Conservation (phyloP, 305 asterid species). For the Andrographis paniculata region DNA sequence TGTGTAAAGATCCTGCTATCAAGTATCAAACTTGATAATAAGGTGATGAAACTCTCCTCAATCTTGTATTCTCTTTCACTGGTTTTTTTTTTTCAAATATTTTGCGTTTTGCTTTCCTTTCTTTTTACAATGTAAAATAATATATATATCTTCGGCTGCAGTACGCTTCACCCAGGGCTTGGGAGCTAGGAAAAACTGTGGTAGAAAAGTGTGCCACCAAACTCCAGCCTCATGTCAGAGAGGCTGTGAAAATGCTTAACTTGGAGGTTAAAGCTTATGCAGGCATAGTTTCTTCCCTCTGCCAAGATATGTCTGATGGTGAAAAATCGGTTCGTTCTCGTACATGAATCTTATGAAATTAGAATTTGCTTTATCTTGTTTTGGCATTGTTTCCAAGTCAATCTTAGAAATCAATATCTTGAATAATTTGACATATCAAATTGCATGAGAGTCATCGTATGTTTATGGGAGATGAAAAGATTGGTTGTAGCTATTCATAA, state of each 20-base stretch:
- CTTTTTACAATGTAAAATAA: no score
- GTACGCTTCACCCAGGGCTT: conserved; percentile 32
- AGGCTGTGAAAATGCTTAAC: conserved; percentile 31
- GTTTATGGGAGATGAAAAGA: conserved; percentile 5
- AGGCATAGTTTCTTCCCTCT: conserved; percentile 30
- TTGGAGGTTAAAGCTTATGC: conserved; percentile 25
- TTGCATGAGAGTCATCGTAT: not conserved
- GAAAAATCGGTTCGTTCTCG: conserved; percentile 29
- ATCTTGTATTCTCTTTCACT: conserved; percentile 11
- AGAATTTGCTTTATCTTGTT: not conserved
- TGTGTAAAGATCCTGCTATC: conserved; percentile 36
- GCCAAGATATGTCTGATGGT: conserved; percentile 25
- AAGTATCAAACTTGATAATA: conserved; percentile 31
- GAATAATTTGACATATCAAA: conserved; percentile 5
- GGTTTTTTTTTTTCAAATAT: no score
- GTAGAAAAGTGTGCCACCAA: conserved; percentile 28
- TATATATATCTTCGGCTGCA: no score
- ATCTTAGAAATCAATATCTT: conserved; percentile 5
- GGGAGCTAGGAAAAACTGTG: conserved; percentile 39
- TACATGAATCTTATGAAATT: conserved; percentile 7
- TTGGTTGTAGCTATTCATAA: not conserved
- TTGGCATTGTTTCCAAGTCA: not conserved
- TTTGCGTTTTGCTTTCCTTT: no score
- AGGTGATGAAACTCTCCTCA: conserved; percentile 23
- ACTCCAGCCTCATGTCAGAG: conserved; percentile 31